Base-by-base conservation (phyloP, 2,329 filamentous ascomycete species). In the Chrysoporthe cubensis region DNA sequence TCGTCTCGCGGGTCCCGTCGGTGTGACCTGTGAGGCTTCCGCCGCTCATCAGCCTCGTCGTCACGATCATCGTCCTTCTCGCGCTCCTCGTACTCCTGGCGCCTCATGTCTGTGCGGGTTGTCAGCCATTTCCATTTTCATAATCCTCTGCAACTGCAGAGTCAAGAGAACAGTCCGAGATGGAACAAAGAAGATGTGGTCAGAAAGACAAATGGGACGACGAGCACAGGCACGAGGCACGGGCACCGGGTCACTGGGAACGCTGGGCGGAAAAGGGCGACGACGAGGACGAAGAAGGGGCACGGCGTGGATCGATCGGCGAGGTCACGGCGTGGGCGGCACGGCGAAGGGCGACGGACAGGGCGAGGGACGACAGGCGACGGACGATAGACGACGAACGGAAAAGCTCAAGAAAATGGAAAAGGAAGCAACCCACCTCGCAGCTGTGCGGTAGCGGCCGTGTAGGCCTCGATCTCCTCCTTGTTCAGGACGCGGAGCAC, bases 401-500 rank as follows among this genome's bases (percentile, higher is more conserved):
- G 21, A 16, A 59, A 59, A 42, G 32, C 46, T 50, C 54, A 46
- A 56, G 50, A 69, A 67, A 69, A 67, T 67, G 67, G 62, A 71
- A 67, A 65, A 64, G 34, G 54, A 46, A 62, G 65, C 67, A 71
- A 78, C 85, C 75, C 82, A 93, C 91, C 91, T 87, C 94, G 87
- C 70, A 97, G 87, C 75, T 93, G 88, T 71, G 90, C 88, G 11
- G 95, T 97, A 61, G 90, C 91, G 71, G 90, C 87, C 14, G 94
- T 93, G 76, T 97, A 94, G 44, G 88, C 90, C 78, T 97, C 91
- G 66, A 98, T 97, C 75, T 98, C 94, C 72, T 96, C 92, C 78
- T 91, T 92, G 60, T 88, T 92, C 76, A 98, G 78, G 8, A 97
- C 95, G 66, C 94, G 86, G 66, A 98, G 83, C 2, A 97, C 94